phyloP scores from a whole-genome alignment of 2,329 filamentous ascomycete genomes.

The Aspergillus ochraceoroseus region DNA sequence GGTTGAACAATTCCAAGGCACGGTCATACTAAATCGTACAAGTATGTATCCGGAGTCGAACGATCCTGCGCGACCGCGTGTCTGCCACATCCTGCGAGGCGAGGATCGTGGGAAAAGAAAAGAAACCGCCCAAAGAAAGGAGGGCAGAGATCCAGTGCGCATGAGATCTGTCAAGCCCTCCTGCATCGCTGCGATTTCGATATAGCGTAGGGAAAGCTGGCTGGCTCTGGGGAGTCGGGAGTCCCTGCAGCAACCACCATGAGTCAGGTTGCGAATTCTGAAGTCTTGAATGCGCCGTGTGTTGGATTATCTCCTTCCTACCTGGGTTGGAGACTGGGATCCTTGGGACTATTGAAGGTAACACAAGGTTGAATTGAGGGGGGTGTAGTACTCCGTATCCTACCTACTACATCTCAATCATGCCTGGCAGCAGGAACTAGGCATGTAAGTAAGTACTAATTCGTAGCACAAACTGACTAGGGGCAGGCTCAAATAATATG shows the following conservation, averaged over 20 bases:
- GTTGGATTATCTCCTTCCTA: not conserved
- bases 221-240: slow-evolving; percentile 1
- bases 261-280: no score
- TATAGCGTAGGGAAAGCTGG: no score
- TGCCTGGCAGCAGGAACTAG: no score
- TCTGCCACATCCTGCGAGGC: slow-evolving; percentile 5
- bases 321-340: not conserved
- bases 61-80: no score
- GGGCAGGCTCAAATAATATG: not conserved
- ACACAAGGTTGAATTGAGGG: slow-evolving; percentile 1
- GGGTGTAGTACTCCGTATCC: no score
- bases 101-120: not conserved
- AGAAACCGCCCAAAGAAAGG: not conserved
- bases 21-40: no score
- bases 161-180: slow-evolving; percentile 12
- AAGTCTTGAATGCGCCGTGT: not conserved
- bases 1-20: no score
- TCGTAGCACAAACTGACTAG: no score
- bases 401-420: no score
- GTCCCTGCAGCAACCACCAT: no score
- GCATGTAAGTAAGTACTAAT: no score
- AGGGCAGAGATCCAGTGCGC: not conserved
- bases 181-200: slow-evolving; percentile 2
- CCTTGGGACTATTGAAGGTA: slow-evolving; percentile 3
- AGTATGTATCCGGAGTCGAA: no score